Percentiles rank a stretch among this genome's conserved stretches.
These are phyloP conservation scores for Albugo laibachii DNA, from an alignment of 352 stramenopile species.

Conservation along the genomic window DNA sequence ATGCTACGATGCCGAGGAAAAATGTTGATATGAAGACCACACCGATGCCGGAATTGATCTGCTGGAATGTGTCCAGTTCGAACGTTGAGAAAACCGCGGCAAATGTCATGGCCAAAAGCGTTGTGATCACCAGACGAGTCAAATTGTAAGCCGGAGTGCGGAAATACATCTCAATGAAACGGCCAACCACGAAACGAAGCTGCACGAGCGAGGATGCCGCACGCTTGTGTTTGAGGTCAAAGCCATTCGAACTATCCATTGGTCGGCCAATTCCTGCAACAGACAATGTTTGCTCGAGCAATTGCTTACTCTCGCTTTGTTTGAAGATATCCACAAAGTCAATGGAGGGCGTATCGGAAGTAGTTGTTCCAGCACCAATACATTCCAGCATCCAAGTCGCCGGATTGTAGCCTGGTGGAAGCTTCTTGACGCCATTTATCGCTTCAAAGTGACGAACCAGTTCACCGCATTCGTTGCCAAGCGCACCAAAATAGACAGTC, in stretches of 20 bases:
- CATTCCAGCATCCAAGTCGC: slow-evolving; percentile 77
- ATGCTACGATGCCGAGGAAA: slow-evolving; percentile 58
- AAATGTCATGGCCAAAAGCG: slow-evolving; percentile 17
- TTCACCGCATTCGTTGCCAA: slow-evolving; percentile 26
- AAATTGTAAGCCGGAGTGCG: slow-evolving; percentile 12
- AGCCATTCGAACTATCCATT: slow-evolving; percentile 7
- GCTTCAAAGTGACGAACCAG: slow-evolving; percentile 48
- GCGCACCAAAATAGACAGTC: slow-evolving; percentile 60
- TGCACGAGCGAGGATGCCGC: slow-evolving; percentile 5
- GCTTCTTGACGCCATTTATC: slow-evolving; percentile 28
- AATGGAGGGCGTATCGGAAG: not conserved
- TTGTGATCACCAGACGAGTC: slow-evolving; percentile 11
- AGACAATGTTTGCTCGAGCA: slow-evolving; percentile 9
- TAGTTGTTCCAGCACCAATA: slow-evolving; percentile 19
- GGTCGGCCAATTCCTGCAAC: slow-evolving; percentile 14
- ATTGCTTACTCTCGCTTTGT: slow-evolving; percentile 13
- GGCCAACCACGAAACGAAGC: slow-evolving; percentile 6
- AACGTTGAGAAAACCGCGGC: slow-evolving; percentile 23
- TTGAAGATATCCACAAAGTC: slow-evolving; percentile 11
- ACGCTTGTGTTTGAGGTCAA: slow-evolving; percentile 14
- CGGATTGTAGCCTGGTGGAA: slow-evolving; percentile 57
- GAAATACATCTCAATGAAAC: slow-evolving; percentile 34
- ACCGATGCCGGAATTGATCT: slow-evolving; percentile 31
- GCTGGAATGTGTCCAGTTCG: slow-evolving; percentile 24
- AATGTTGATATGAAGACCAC: slow-evolving; percentile 74